A percentile compares a stretch with the other conserved stretches of the same genome.
phyloP scores from a whole-genome alignment of 2,329 filamentous ascomycete species.

The Cercospora sesami region DNA sequence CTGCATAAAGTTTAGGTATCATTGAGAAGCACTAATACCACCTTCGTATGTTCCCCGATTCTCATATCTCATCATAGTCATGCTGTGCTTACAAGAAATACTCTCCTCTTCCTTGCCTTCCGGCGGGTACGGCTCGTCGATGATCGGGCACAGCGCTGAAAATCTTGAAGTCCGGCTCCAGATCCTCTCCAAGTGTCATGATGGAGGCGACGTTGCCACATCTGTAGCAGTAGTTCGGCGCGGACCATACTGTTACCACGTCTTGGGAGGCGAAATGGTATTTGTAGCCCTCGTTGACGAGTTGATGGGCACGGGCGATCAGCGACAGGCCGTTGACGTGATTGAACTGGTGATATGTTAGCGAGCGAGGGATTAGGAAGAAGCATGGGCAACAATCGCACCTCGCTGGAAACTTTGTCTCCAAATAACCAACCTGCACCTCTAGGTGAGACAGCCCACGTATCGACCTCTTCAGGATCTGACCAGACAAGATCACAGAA shows the following conservation, averaged over 20 bases:
- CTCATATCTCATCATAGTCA: slow-evolving; percentile 1
- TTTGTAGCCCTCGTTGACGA: slow-evolving; percentile 78
- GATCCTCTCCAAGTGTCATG: slow-evolving; percentile 82
- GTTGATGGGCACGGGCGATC: slow-evolving; percentile 71
- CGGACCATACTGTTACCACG: slow-evolving; percentile 84
- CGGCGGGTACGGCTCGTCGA: slow-evolving; percentile 74
- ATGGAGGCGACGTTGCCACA: slow-evolving; percentile 88
- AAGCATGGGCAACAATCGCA: slow-evolving; percentile 19
- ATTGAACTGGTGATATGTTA: slow-evolving; percentile 54
- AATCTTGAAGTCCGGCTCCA: slow-evolving; percentile 89
- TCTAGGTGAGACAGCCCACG: slow-evolving; percentile 66
- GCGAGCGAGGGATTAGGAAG: too few relatives aligned
- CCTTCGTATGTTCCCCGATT: neutral
- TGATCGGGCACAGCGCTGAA: slow-evolving; percentile 88
- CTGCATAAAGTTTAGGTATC: slow-evolving; percentile 9
- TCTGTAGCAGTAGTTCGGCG: slow-evolving; percentile 94
- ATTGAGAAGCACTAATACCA: slow-evolving; percentile 10
- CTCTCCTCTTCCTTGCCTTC: slow-evolving; percentile 51
- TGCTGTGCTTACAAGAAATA: slow-evolving; percentile 50
- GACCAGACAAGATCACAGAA: slow-evolving; percentile 78
- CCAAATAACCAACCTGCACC: slow-evolving; percentile 69
- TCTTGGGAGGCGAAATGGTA: slow-evolving; percentile 96
- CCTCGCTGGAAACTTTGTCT: slow-evolving; percentile 70
- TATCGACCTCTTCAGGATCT: slow-evolving; percentile 68
- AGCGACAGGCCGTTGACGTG: slow-evolving; percentile 72